Evolutionary conservation across 2,329 filamentous ascomycete species (phyloP).

Genomic region (Incumbomyces delicatus): DNA sequence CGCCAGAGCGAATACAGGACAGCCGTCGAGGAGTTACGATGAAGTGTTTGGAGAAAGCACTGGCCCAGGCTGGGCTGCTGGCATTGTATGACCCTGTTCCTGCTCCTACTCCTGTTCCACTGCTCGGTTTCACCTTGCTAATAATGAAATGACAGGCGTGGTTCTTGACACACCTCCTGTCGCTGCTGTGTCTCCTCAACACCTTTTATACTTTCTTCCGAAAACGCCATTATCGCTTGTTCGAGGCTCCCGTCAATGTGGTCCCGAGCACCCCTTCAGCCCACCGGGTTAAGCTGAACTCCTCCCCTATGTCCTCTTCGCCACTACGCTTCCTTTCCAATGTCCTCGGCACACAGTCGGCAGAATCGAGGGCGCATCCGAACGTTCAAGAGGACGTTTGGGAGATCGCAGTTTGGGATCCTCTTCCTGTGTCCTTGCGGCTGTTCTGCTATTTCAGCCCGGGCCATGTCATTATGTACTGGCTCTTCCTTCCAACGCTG

Average conservation of each 20-base stretch:
- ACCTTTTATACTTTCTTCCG: conserved; percentile 72
- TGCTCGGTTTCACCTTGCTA: too few relatives aligned
- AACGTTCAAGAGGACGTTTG: conserved; percentile 79
- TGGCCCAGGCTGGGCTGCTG: conserved; percentile 55
- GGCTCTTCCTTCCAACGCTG: conserved; percentile 71
- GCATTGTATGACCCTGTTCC: conserved; percentile 44
- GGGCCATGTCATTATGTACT: conserved; percentile 83
- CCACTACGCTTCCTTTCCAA: conserved; percentile 66
- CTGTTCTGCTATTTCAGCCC: conserved; percentile 89
- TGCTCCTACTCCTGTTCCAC: too few relatives aligned
- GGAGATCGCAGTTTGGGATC: conserved; percentile 92
- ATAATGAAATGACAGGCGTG: conserved; percentile 43
- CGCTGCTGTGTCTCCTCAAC: conserved; percentile 60
- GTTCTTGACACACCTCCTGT: conserved; percentile 61
- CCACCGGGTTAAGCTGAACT: conserved; percentile 77
- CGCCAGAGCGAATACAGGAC: conserved; percentile 65
- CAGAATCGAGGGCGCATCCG: conserved; percentile 76
- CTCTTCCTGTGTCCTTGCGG: conserved; percentile 68
- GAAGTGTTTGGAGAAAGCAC: conserved; percentile 74
- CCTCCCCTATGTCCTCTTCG: conserved; percentile 65
- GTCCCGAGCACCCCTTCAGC: conserved; percentile 73
- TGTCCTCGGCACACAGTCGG: conserved; percentile 57
- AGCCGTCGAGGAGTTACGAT: conserved; percentile 47
- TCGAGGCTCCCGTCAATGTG: conserved; percentile 73
- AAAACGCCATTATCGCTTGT: conserved; percentile 79